Conservation (phyloP, 2,329 filamentous ascomycete genomes). For the Fusarium napiforme region DNA sequence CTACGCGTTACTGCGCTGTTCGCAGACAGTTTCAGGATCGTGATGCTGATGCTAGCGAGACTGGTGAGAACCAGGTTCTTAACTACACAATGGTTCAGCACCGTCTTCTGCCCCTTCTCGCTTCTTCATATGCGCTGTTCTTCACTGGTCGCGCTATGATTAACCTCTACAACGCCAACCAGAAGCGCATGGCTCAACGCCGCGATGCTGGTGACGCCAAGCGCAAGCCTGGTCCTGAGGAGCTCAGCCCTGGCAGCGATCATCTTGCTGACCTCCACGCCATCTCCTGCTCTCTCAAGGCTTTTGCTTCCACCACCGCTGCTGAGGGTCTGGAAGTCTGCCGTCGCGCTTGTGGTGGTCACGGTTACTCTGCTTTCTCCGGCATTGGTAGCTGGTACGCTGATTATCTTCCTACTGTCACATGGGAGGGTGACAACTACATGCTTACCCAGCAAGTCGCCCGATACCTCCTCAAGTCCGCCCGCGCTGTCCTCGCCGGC, state of each 20-base stretch:
- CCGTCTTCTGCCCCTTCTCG: conserved; percentile 76
- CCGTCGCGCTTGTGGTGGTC: conserved; percentile 79
- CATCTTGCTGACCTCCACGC: conserved; percentile 79
- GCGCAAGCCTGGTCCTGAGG: conserved; percentile 74
- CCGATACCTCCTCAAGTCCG: conserved; percentile 80
- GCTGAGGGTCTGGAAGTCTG: conserved; percentile 80
- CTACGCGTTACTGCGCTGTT: conserved; percentile 77
- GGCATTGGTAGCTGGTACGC: conserved; percentile 82
- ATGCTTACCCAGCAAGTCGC: conserved; percentile 85
- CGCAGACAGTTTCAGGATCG: conserved; percentile 82
- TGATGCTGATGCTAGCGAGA: conserved; percentile 67
- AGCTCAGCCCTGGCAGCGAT: conserved; percentile 70
- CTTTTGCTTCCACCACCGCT: conserved; percentile 75
- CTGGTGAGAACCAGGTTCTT: conserved; percentile 77
- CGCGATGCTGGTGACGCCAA: conserved; percentile 54
- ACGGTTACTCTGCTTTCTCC: conserved; percentile 79
- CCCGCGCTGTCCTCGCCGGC: conserved; percentile 74
- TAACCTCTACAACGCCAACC: conserved; percentile 76
- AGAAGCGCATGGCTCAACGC: conserved; percentile 68
- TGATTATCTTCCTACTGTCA: conserved; percentile 76
- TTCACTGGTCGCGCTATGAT: conserved; percentile 84
- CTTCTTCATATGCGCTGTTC: conserved; percentile 80
- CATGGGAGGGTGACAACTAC: conserved; percentile 85
- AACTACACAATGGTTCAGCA: conserved; percentile 87
- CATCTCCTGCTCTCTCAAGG: conserved; percentile 80